These are phyloP conservation scores for Fusarium praegraminearum DNA, from an alignment of 2,329 filamentous ascomycete genomes.

Conservation along the genomic window DNA sequence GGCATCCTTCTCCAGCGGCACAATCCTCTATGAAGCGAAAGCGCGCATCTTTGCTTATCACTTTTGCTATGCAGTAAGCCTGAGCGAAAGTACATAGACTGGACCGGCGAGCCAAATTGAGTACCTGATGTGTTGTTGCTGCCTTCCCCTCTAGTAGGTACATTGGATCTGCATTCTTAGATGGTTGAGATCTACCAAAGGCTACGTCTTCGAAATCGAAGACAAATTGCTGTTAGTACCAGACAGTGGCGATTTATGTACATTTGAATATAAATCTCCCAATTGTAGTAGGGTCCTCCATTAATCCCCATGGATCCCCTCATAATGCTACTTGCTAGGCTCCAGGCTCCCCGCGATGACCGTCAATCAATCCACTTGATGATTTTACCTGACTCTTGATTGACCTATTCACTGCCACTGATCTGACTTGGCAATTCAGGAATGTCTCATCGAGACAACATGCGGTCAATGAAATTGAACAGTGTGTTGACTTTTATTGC, in stretches of 20 bases:
- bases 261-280: conserved; percentile 2
- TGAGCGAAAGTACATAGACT: conserved; percentile 6
- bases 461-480: conserved; percentile 21
- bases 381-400: conserved; percentile 41
- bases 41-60: conserved; percentile 28
- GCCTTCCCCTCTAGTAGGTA: conserved; percentile 14
- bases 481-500: neutral
- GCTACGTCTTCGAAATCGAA: conserved; percentile 15
- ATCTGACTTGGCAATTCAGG: conserved; percentile 28
- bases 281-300: conserved; percentile 19
- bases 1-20: conserved; percentile 36
- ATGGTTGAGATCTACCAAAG: conserved; percentile 38
- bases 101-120: conserved; percentile 9
- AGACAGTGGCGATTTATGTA: conserved; percentile 20
- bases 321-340: neutral
- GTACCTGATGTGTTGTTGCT: conserved; percentile 18
- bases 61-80: neutral
- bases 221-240: neutral
- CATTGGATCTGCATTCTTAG: conserved; percentile 34
- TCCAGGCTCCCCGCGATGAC: conserved; percentile 16
- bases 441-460: conserved; percentile 16
- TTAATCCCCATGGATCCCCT: conserved; percentile 23
- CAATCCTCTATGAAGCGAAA: conserved; percentile 33
- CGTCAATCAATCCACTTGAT: conserved; percentile 33
- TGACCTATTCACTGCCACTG: conserved; percentile 12